Evolutionary conservation across 2,329 filamentous ascomycete genomes (phyloP), one percentile per base, ranked within the genome.

Genomic region (Helotiales sp.): DNA sequence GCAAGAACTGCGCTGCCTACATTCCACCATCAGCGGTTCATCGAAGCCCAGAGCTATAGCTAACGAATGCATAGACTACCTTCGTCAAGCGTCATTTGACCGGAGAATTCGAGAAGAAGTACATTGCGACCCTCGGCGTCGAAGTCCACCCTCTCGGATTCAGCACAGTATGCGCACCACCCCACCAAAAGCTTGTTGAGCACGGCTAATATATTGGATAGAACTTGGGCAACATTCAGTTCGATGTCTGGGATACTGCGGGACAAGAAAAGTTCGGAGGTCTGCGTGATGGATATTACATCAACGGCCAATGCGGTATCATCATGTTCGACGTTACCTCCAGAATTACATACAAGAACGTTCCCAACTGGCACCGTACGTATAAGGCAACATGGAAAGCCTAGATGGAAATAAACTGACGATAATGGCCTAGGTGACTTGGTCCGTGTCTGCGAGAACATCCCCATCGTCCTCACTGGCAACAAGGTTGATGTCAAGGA

Each of bases 401-500:
- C 17, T 13, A 30, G 24, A 1, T 15, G 24, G 15, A 52, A 22
- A 24, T 37, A 58, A 66, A 63, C 68, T 74, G 50, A 76, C 52
- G 20, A 37, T 49, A 55, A n/a, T 17, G 17, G 10, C 60, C 34
- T 71, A 97, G 93, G 94, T 86, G 96, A 99, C 80, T 90, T 99
- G 77, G 94, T 97, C 84, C 96, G 95, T 84, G 95, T 99, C 79
- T 98, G 95, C 86, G 95, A 99, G 89, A 97, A 96, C 87, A 96
- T 99, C 78, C 95, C 95, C 76, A 98, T 99, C 79, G 96, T 98
- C 78, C 92, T 99, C 73, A 93, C 90, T 82, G 95, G 95, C 79
- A 99, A 99, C 92, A 99, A 99, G 89, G 95, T 99, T 82, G 95
- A 99, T 79, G 96, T 99, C 74, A 99, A 99, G 92, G 96, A 99